Percentiles rank a stretch among this genome's conserved stretches.
Conservation (phyloP, 73 alveolate genomes). For the Paramecium tetraurelia region DNA sequence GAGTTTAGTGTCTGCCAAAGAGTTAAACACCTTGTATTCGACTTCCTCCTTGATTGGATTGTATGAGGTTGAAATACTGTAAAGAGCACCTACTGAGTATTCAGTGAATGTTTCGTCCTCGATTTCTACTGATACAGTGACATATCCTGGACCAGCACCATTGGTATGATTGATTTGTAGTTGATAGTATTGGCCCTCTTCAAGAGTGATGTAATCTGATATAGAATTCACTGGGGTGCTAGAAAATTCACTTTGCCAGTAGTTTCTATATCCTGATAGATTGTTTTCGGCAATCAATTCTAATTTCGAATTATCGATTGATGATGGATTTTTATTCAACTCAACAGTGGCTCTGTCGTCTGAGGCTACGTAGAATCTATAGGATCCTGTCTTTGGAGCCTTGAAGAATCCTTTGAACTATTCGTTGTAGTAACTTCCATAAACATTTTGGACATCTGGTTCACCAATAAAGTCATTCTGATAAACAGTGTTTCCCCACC, state of each 20-base stretch:
- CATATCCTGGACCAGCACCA: conserved; percentile 3
- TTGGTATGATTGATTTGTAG: not conserved
- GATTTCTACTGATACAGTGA: not conserved
- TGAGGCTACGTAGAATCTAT: conserved; percentile 23
- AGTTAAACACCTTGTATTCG: not conserved
- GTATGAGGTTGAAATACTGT: not conserved
- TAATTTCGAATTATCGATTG: not conserved
- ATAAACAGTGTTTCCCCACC: not conserved
- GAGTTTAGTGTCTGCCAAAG: not conserved
- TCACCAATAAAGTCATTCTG: not conserved
- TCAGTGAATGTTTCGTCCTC: not conserved
- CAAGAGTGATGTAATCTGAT: not conserved
- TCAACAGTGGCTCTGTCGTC: not conserved
- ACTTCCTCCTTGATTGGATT: not conserved
- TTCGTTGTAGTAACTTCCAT: not conserved
- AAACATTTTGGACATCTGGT: conserved; percentile 4
- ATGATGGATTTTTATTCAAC: not conserved
- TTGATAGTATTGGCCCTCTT: not conserved
- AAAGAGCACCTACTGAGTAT: not conserved
- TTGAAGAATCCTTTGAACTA: not conserved
- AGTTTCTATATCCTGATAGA: not conserved
- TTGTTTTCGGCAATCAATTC: not conserved
- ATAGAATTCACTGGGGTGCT: not conserved
- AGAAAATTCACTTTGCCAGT: not conserved
- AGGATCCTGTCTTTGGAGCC: conserved; percentile 18